Base-by-base conservation (phyloP, 2,329 filamentous ascomycete genomes). In the Juglanconis sp. region DNA sequence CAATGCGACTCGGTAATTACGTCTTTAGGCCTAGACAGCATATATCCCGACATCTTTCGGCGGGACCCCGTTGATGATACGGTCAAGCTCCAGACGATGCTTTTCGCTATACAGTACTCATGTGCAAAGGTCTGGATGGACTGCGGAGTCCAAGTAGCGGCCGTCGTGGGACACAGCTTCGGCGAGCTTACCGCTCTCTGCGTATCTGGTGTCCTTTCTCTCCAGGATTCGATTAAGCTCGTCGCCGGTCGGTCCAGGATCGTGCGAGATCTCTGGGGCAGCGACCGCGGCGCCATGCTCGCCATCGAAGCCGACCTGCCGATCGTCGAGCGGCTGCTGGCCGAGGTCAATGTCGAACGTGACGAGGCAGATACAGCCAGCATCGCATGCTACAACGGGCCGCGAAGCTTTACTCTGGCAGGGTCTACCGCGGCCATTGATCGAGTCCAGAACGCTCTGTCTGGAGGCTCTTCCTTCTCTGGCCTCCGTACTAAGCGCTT, bases 361-460 rank as follows among this genome's bases (percentile, higher is more conserved):
- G 17, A 30, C 36, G 7, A 35, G 32, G 9, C 38, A 40, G 52
- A 10, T 64, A 53, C 13, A 56, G 51, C 5, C 8, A 61, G 63
- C 7, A 77, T 84, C 40, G 81, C 81, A 0, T 83, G 80, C 64
- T 79, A 71, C 65, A 82, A 81, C 53, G 76, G 78, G 0, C 75
- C 75, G 0, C 64, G 61, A 4, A 78, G 71, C 60, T 76, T 77
- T 64, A 77, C 76, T 0, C 32, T 83, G 3, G 76, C 75, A 2
- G 79, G 79, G 0, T 65, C 72, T 0, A 60, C 67, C 0, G 40
- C 49, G 1, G 69, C 71, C 1, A 73, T 80, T 5, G 68, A 76
- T 4, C 64, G 61, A 0, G 62, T 73, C 0, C 65, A 48, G 44
- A 24, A 24, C 24, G 24, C 24, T 2, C 24, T 24, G 24, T 24